A percentile compares a stretch with the other conserved stretches of the same genome.
Conservation (phyloP, 345 rosid species). For the Rhodamnia rubescens region DNA sequence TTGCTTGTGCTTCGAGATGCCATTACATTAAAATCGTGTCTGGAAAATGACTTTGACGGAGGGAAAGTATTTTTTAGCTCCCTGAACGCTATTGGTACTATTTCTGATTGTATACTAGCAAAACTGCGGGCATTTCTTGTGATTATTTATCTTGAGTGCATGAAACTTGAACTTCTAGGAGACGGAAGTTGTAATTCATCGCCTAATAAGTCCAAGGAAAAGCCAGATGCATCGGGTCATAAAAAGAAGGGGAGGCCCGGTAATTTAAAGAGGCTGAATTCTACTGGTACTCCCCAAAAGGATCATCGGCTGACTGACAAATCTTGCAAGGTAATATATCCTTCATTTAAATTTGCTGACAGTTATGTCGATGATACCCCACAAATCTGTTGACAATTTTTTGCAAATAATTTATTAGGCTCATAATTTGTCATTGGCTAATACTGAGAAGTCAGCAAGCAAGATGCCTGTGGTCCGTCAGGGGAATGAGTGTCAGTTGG, state of each 20-base stretch:
- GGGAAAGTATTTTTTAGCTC: slow-evolving; percentile 58
- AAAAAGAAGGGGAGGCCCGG: slow-evolving; percentile 49
- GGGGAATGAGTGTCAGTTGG: slow-evolving; percentile 21
- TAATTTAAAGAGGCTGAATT: slow-evolving; percentile 31
- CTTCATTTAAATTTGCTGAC: neutral
- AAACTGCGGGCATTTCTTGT: slow-evolving; percentile 65
- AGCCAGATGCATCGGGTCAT: slow-evolving; percentile 25
- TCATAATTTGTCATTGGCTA: neutral
- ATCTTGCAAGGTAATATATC: slow-evolving; percentile 38
- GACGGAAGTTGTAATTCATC: slow-evolving; percentile 35
- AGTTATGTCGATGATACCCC: neutral
- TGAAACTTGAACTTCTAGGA: slow-evolving; percentile 70
- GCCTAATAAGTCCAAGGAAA: slow-evolving; percentile 47
- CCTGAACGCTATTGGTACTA: slow-evolving; percentile 44
- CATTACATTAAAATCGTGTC: slow-evolving; percentile 23
- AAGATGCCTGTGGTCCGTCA: slow-evolving; percentile 17
- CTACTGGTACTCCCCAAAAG: slow-evolving; percentile 13
- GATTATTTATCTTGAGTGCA: slow-evolving; percentile 61
- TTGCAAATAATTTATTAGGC: neutral
- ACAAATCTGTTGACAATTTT: neutral
- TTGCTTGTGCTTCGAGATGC: slow-evolving; percentile 57
- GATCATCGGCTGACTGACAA: slow-evolving; percentile 12
- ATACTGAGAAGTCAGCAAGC: slow-evolving; percentile 19
- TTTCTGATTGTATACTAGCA: slow-evolving; percentile 59
- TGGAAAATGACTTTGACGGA: slow-evolving; percentile 19